Percentiles rank a stretch among this genome's conserved stretches.
These are phyloP conservation scores for Globisporangium yorkense DNA, from an alignment of 352 stramenopile species.

Conservation along the genomic window DNA sequence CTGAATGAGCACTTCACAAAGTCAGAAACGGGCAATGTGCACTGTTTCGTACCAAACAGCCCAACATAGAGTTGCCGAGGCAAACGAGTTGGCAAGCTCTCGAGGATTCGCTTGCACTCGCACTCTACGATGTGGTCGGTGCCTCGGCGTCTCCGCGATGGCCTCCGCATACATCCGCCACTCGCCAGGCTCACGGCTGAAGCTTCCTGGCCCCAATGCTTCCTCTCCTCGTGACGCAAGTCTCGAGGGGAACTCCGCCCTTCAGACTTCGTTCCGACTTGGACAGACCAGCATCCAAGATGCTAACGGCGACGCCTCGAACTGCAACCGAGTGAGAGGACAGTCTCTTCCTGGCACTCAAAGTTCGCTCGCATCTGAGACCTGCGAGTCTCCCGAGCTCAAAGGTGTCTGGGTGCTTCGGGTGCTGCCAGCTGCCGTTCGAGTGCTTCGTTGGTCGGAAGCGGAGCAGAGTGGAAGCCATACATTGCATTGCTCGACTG, in stretches of 20 bases:
- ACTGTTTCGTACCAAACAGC: too few relatives aligned
- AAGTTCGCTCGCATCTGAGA: not conserved
- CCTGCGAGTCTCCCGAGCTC: not conserved
- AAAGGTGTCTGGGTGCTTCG: too few relatives aligned
- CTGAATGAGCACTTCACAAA: too few relatives aligned
- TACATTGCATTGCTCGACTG: not conserved
- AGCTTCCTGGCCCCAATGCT: too few relatives aligned
- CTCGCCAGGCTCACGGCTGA: not conserved
- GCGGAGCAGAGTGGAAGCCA: not conserved
- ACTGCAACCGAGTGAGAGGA: not conserved
- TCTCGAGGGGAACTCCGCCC: too few relatives aligned
- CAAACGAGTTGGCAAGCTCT: not conserved
- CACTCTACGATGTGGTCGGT: too few relatives aligned
- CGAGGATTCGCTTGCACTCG: not conserved
- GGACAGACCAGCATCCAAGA: not conserved
- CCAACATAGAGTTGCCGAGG: too few relatives aligned
- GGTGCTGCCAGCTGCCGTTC: not conserved
- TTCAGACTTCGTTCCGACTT: not conserved
- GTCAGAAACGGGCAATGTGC: too few relatives aligned
- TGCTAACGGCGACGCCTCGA: too few relatives aligned
- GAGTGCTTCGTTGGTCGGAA: not conserved
- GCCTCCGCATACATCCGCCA: not conserved
- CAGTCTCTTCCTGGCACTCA: not conserved
- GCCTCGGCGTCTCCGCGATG: not conserved
- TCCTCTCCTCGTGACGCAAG: not conserved